Percentiles rank a stretch among this genome's conserved stretches.
These are phyloP conservation scores for Blastomyces silverae DNA, from an alignment of 2,329 filamentous ascomycete genomes.

Conservation along the genomic window DNA sequence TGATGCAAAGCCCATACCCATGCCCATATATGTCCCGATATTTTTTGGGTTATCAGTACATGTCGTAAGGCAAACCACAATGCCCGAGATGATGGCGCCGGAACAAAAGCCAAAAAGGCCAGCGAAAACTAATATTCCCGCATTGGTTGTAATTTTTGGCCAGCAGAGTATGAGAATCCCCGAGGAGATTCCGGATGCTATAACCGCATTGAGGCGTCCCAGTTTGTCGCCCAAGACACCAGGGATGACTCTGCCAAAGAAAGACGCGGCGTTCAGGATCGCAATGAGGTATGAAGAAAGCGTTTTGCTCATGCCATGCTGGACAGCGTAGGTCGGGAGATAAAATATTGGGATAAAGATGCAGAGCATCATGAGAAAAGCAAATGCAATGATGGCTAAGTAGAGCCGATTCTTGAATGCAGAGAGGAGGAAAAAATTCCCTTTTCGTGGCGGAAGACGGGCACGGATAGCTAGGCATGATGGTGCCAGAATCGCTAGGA, in stretches of 20 bases:
- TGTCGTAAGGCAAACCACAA: conserved; percentile 12
- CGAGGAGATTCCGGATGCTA: conserved; percentile 38
- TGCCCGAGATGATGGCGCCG: conserved; percentile 45
- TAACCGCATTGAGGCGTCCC: conserved; percentile 49
- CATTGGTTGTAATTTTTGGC: conserved; percentile 35
- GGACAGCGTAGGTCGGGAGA: conserved; percentile 51
- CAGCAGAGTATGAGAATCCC: conserved; percentile 40
- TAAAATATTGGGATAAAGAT: conserved; percentile 48
- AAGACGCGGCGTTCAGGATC: conserved; percentile 59
- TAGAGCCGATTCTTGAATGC: conserved; percentile 24
- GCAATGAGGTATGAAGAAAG: conserved; percentile 60
- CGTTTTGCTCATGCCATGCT: conserved; percentile 50
- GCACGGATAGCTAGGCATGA: conserved; percentile 49
- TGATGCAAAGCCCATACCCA: conserved; percentile 24
- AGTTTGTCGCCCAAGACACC: conserved; percentile 49
- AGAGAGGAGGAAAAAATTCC: conserved; percentile 43
- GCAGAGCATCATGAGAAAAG: conserved; percentile 40
- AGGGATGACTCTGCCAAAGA: conserved; percentile 52
- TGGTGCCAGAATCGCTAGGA: conserved; percentile 52
- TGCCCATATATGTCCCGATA: conserved; percentile 52
- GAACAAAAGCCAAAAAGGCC: conserved; percentile 48
- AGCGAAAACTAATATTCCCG: conserved; percentile 37
- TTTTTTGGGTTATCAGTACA: conserved; percentile 43
- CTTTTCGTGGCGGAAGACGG: conserved; percentile 30
- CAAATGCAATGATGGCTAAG: conserved; percentile 33